Evolutionary conservation across 305 asterid genomes (phyloP).

Genomic region (Fraxinus dipetala): DNA sequence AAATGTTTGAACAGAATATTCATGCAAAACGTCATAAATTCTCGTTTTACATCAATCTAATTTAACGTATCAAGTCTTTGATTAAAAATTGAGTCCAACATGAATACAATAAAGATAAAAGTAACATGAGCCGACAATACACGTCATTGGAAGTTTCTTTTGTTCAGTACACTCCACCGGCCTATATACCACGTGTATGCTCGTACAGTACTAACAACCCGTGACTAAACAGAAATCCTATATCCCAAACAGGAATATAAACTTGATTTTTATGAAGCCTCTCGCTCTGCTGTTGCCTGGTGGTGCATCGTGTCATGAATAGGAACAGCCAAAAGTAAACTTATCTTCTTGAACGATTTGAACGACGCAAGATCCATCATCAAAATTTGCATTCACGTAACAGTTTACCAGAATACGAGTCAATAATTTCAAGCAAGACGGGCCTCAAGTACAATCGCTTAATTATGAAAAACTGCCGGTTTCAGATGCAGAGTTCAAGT

Average conservation of each 20-base stretch:
- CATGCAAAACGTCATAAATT: not conserved
- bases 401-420: not conserved
- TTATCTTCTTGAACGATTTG: not conserved
- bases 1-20: not conserved
- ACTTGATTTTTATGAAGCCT: not conserved
- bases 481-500: not conserved
- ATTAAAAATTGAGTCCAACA: not conserved
- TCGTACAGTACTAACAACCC: not conserved
- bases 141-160: not conserved
- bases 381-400: not conserved
- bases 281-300: not conserved
- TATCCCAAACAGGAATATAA: not conserved
- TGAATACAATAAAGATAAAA: not conserved
- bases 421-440: not conserved
- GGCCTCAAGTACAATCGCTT: not conserved
- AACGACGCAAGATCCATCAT: not conserved
- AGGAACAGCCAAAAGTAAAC: not conserved
- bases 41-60: not conserved
- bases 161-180: not conserved
- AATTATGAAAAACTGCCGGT: not conserved
- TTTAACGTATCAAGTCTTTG: not conserved
- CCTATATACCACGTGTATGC: not conserved
- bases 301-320: not conserved
- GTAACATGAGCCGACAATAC: not conserved
- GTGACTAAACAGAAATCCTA: not conserved